Base-by-base conservation (phyloP, 2,329 filamentous ascomycete species). In the Pleurostoma richardsiae region DNA sequence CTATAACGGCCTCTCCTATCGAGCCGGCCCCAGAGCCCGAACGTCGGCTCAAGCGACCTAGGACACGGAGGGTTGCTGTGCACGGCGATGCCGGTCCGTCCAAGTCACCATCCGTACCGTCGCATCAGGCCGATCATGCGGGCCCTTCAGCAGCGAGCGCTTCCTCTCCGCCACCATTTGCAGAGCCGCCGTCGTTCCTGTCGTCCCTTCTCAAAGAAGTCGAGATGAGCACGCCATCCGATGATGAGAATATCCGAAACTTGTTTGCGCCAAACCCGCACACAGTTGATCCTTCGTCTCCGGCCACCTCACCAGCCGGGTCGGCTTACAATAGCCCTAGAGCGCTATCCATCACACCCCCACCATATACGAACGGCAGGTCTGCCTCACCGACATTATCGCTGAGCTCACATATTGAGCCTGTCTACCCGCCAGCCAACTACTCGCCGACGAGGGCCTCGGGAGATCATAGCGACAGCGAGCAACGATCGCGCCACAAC, bases 191-290 rank as follows among this genome's bases (percentile, higher is more conserved):
- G 6, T 91, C 88, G 5, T 92, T 97, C 60, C 74, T 97, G 6
- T 88, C 90, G 28, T 92, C 90, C 1, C 72, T 97, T 5, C 71
- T 97, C 43, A 90, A 88, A 61, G 92, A 97, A 64, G 89, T 97
- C 2, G 90, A 95, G 51, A 79, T 77, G 65, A 77, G 74, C 64
- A 65, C 77, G 46, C 66, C 71, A 3, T 77, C 77, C 0, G 80
- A 85, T 46, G 81, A 84, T 43, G 80, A 83, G 45, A 70, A 61
- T 29, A 59, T 73, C 27, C 66, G 68, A 27, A 60, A 58, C 3
- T 58, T 74, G 30, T 70, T 73, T 51, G 59, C 49, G 38, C 59
- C 62, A n/a, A 49, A 55, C 6, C 62, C 59, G 44, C 54, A 61
- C 7, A 45, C 50, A 10, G 54, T 60, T 29, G 68, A 65, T 50